Conservation (phyloP, 495 filamentous ascomycete species). For the Aspergillus olivimuriae region DNA sequence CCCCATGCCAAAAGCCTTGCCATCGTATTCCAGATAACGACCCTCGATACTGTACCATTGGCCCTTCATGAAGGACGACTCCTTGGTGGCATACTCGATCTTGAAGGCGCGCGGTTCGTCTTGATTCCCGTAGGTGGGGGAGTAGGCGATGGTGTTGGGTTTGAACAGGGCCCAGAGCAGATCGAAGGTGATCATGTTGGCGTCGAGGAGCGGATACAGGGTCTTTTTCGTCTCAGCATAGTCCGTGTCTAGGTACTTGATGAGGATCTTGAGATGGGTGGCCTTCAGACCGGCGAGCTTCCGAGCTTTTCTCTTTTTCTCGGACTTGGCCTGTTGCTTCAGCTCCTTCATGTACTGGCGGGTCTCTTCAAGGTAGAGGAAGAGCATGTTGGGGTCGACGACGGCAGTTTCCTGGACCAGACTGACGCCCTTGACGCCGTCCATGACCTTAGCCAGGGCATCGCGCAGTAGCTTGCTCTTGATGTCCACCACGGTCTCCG, state of each 20-base stretch:
- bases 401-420: constrained; percentile 74
- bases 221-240: constrained; percentile 74
- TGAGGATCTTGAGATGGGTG: constrained; percentile 67
- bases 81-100: constrained; percentile 71
- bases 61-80: constrained; percentile 65
- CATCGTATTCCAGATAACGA: constrained; percentile 78
- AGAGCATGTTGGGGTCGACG: constrained; percentile 82
- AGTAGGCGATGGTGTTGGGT: constrained; percentile 79
- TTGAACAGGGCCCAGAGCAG: constrained; percentile 89
- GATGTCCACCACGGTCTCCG: constrained; percentile 73
- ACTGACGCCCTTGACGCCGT: constrained; percentile 74
- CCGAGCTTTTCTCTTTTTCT: constrained; percentile 60
- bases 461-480: constrained; percentile 76
- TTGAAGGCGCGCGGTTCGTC: constrained; percentile 90
- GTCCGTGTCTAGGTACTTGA: constrained; percentile 78
- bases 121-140: constrained; percentile 67
- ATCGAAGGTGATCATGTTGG: constrained; percentile 84
- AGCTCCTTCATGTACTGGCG: constrained; percentile 58
- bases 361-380: constrained; percentile 79
- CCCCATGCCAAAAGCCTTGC: constrained; percentile 65
- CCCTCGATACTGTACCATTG: constrained; percentile 80
- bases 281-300: constrained; percentile 49
- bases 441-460: constrained; percentile 67
- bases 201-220: constrained; percentile 75
- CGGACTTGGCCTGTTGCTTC: constrained; percentile 52